phyloP scores from a whole-genome alignment of 108 stramenopile genomes.

The Aurantiochytrium sp. region DNA sequence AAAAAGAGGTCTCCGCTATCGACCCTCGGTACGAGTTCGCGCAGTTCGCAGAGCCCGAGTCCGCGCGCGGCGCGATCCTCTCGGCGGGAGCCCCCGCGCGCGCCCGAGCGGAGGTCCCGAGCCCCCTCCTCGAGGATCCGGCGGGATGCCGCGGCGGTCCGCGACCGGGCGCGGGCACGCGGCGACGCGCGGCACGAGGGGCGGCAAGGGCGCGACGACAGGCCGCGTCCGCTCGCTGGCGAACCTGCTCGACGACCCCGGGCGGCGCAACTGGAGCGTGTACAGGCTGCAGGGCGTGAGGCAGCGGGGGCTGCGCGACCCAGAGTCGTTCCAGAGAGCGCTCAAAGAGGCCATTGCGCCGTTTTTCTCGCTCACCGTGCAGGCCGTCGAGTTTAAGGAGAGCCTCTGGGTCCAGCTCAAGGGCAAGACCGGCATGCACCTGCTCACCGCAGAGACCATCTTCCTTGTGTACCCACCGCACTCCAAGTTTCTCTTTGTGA shows the following conservation, averaged over 20 bases:
- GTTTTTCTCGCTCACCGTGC: background rate
- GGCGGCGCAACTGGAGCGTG: background rate
- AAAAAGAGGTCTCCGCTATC: no score
- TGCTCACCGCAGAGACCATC: background rate
- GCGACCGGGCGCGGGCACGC: no score
- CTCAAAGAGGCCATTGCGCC: background rate
- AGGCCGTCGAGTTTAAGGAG: background rate
- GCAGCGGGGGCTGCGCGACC: background rate
- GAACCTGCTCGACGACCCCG: background rate
- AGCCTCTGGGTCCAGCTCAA: constrained; percentile 4
- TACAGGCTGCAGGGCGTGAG: background rate
- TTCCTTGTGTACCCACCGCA: constrained; percentile 17
- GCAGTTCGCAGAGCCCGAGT: no score
- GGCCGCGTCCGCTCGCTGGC: background rate
- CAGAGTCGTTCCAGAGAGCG: background rate
- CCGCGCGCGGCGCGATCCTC: no score
- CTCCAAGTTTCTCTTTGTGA: constrained; percentile 6
- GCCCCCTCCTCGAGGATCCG: no score
- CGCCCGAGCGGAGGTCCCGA: no score
- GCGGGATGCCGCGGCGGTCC: no score
- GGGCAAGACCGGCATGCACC: background rate
- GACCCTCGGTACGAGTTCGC: no score
- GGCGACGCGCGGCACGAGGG: no score
- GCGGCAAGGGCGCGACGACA: background rate
- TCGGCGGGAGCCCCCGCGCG: no score